Conservation (phyloP, 179 eudicot species). For the Spergularia azorica region DNA sequence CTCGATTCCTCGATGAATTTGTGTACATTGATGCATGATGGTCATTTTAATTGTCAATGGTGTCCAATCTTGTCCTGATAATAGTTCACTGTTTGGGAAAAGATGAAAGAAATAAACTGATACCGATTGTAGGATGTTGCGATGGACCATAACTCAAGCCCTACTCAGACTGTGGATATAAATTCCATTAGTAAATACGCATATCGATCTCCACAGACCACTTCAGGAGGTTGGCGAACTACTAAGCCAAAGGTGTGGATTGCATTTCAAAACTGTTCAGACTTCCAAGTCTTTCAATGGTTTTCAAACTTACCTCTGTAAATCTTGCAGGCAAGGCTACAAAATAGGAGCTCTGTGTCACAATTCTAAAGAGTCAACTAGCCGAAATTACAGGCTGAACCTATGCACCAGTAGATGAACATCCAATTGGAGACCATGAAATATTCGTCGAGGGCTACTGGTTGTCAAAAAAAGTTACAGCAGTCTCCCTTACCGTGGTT, state of each 20-base stretch:
- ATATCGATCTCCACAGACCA: constrained; percentile 41
- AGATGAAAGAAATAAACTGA: constrained; percentile 1
- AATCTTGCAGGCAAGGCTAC: constrained; percentile 65
- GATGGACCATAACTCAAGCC: constrained; percentile 26
- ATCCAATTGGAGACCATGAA: too few relatives aligned
- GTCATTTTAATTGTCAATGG: neutral
- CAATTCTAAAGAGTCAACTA: constrained; percentile 16
- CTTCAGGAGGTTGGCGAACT: constrained; percentile 73
- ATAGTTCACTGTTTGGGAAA: constrained; percentile 7
- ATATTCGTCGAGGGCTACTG: neutral
- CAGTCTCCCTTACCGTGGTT: neutral
- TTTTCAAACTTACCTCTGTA: constrained; percentile 16
- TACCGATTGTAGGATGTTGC: constrained; percentile 42
- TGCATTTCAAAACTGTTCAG: neutral
- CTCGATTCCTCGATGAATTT: neutral
- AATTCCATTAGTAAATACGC: constrained; percentile 54
- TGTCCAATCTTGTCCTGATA: neutral
- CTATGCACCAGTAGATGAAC: neutral
- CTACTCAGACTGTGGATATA: constrained; percentile 29
- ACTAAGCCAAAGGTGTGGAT: constrained; percentile 66
- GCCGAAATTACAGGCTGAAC: neutral
- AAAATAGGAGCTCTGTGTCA: constrained; percentile 45
- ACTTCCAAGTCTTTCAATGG: neutral
- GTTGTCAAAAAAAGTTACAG: neutral
- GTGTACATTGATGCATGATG: neutral